A percentile compares a stretch with the other conserved stretches of the same genome.
These are phyloP conservation scores for Lantana camara DNA, from an alignment of 257 asterid genomes.

Conservation along the genomic window DNA sequence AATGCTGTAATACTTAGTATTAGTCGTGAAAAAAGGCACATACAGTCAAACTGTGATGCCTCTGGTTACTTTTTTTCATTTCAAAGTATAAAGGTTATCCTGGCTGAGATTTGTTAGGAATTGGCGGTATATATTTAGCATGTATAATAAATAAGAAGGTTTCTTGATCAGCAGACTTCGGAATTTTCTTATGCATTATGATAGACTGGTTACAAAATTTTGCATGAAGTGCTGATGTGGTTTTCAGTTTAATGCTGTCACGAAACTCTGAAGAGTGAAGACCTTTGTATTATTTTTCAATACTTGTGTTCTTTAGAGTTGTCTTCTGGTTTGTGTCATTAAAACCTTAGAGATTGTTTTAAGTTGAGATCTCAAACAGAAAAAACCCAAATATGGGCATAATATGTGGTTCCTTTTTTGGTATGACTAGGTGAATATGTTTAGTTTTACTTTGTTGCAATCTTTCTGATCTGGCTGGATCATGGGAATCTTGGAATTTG, in stretches of 20 bases:
- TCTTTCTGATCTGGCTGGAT: conserved; percentile 1
- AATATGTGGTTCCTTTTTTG: not conserved
- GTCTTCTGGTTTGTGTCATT: not conserved
- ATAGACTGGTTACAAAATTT: conserved; percentile 2
- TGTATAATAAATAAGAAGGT: not conserved
- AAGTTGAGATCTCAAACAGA: not conserved
- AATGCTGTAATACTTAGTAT: not conserved
- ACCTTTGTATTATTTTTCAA: conserved; percentile 2
- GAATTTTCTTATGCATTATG: not conserved
- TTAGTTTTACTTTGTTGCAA: not conserved
- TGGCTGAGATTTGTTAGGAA: not conserved
- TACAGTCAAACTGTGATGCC: not conserved
- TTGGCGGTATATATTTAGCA: not conserved
- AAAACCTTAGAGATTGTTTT: not conserved
- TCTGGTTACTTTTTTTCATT: not conserved
- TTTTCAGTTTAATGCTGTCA: not conserved
- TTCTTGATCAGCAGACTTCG: not conserved
- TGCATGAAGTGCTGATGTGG: not conserved
- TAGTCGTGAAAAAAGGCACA: not conserved
- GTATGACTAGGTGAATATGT: not conserved
- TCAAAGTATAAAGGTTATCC: not conserved
- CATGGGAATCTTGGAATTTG: not conserved
- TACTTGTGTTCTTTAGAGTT: not conserved
- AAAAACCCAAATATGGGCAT: not conserved
- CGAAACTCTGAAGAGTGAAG: conserved; percentile 6